Conservation (phyloP, 2,329 filamentous ascomycete species). For the Aspergillus quadrilineatus region DNA sequence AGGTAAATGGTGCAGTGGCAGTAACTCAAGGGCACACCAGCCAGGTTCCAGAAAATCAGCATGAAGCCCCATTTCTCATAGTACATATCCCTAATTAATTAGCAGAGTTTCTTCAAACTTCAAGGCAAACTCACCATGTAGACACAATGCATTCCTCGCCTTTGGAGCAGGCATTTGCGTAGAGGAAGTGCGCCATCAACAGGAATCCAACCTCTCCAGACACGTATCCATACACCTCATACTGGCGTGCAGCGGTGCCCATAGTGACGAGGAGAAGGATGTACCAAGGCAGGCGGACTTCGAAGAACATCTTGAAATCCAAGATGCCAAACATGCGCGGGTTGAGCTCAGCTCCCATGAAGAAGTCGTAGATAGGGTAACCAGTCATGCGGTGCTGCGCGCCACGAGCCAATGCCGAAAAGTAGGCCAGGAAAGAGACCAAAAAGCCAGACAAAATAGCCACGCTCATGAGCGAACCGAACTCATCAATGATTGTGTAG, state of each 20-base stretch:
- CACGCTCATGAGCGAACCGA: conserved; percentile 87
- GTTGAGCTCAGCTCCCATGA: conserved; percentile 86
- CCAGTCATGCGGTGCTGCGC: conserved; percentile 91
- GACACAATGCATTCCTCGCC: conserved; percentile 87
- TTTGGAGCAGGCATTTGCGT: conserved; percentile 89
- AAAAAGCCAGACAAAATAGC: conserved; percentile 88
- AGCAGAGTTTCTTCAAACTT: not conserved
- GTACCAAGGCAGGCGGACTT: conserved; percentile 89
- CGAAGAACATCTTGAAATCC: conserved; percentile 95
- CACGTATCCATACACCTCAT: conserved; percentile 81
- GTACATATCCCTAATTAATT: conserved; percentile 75
- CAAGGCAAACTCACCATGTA: conserved; percentile 63
- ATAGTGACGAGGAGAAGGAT: conserved; percentile 78
- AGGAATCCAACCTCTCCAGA: conserved; percentile 82
- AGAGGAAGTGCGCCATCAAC: conserved; percentile 85
- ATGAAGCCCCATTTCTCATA: conserved; percentile 97
- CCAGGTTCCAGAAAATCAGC: conserved; percentile 97
- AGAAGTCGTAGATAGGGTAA: conserved; percentile 78
- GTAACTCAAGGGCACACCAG: conserved; percentile 85
- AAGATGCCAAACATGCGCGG: conserved; percentile 79
- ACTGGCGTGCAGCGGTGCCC: conserved; percentile 76
- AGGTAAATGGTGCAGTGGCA: conserved; percentile 92
- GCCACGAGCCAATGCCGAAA: conserved; percentile 77
- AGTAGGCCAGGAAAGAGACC: conserved; percentile 79
- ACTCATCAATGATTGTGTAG: conserved; percentile 91